Conservation (phyloP, 2,329 filamentous ascomycete genomes). For the Trichoderma oligosporum region DNA sequence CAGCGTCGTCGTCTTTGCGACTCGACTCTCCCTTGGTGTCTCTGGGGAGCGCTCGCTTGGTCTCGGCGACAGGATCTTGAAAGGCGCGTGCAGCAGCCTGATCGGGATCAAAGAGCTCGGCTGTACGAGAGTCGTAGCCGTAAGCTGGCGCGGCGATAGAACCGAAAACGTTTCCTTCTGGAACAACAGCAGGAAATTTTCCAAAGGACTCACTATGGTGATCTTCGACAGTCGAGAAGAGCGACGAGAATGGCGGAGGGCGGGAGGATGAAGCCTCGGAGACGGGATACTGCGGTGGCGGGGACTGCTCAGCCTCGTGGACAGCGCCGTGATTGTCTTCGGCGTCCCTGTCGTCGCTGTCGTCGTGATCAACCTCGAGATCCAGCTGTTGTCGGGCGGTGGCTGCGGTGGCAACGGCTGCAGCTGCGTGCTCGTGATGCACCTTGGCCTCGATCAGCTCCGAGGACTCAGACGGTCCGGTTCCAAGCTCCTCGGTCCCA, state of each 20-base stretch:
- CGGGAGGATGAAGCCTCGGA: conserved; percentile 51
- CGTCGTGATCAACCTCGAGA: conserved; percentile 20
- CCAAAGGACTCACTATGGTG: conserved; percentile 33
- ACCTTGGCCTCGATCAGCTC: conserved; percentile 33
- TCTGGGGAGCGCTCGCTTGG: conserved; percentile 76
- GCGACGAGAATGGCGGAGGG: conserved; percentile 59
- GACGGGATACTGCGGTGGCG: conserved; percentile 57
- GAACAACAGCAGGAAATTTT: conserved; percentile 31
- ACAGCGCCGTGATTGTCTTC: conserved; percentile 21
- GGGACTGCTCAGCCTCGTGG: conserved; percentile 42
- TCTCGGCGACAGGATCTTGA: conserved; percentile 61
- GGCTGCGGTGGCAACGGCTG: conserved; percentile 22
- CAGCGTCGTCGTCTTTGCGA: conserved; percentile 75
- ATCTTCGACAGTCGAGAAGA: conserved; percentile 46
- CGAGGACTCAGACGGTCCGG: conserved; percentile 37
- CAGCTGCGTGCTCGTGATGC: conserved; percentile 25
- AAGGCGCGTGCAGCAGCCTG: conserved; percentile 39
- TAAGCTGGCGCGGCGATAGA: conserved; percentile 54
- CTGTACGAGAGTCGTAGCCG: conserved; percentile 38
- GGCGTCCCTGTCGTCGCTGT: conserved; percentile 24
- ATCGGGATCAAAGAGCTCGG: conserved; percentile 37
- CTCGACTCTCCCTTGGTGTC: conserved; percentile 75
- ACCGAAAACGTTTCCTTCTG: conserved; percentile 32
- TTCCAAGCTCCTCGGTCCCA: conserved; percentile 32
- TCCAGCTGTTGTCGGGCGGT: conserved; percentile 23